A percentile compares a stretch with the other conserved stretches of the same genome.
Evolutionary conservation across 2,329 filamentous ascomycete species (phyloP).

Genomic region (Fusarium xyrophilum): DNA sequence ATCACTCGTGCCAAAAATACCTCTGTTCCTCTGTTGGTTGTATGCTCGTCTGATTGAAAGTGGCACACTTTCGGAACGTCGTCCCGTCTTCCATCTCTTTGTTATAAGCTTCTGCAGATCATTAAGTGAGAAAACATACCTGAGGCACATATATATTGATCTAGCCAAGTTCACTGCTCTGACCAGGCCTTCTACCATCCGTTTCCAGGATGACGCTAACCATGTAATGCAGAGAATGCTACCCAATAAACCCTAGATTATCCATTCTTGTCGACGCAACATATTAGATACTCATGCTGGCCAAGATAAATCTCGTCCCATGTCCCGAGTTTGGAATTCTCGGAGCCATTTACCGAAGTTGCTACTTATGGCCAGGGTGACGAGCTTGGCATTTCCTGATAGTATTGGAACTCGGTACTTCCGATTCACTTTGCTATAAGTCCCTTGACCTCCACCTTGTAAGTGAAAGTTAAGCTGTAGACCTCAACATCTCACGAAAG

Average conservation of each 20-base stretch:
- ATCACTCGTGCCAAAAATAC: background rate
- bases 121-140: too few relatives aligned
- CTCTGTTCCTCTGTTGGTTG: background rate
- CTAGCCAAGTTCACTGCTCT: background rate
- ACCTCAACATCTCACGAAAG: too few relatives aligned
- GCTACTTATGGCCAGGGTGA: slow-evolving; percentile 7
- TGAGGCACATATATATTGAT: background rate
- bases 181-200: background rate
- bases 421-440: background rate
- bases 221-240: background rate
- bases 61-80: background rate
- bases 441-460: background rate
- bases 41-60: background rate
- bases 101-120: rapidly evolving
- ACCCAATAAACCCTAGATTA: background rate
- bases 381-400: background rate
- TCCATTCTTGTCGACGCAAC: background rate
- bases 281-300: background rate
- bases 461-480: too few relatives aligned
- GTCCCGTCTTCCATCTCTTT: background rate
- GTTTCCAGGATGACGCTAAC: background rate
- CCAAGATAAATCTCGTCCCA: background rate
- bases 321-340: background rate
- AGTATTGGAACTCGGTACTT: background rate
- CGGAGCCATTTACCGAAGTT: slow-evolving; percentile 12